Percentiles rank a stretch among this genome's conserved stretches.
Evolutionary conservation across 2,329 filamentous ascomycete genomes (phyloP).

Genomic region (Aspergillus luchuensis): DNA sequence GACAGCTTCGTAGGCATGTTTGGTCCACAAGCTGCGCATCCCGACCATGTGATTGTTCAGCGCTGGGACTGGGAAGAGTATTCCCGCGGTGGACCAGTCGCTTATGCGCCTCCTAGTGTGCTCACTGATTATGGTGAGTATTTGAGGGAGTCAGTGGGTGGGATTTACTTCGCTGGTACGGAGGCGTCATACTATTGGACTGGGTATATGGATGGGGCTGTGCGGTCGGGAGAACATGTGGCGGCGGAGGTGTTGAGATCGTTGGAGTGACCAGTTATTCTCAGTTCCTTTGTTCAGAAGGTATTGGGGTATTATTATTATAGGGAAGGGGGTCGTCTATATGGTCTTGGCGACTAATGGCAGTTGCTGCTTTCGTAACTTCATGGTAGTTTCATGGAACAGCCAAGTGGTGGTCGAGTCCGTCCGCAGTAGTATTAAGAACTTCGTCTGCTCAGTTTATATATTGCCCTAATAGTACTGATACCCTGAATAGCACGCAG

Average conservation of each 20-base stretch:
- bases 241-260: conserved; percentile 12
- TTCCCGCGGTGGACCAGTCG: conserved; percentile 28
- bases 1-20: conserved; percentile 22
- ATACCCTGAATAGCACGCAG: no score
- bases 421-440: no score
- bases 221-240: conserved; percentile 25
- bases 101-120: conserved; percentile 23
- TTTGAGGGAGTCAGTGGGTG: conserved; percentile 17
- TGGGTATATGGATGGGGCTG: conserved; percentile 32
- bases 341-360: no score
- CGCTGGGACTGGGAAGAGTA: conserved; percentile 29
- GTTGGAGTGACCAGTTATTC: no score
- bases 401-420: no score
- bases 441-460: no score
- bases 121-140: conserved; percentile 23
- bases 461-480: no score
- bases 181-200: conserved; percentile 26
- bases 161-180: conserved; percentile 30
- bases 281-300: no score
- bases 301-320: no score
- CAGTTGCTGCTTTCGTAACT: no score
- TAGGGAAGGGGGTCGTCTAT: no score
- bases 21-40: not conserved
- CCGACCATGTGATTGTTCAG: conserved; percentile 15
- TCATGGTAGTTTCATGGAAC: no score